A percentile compares a stretch with the other conserved stretches of the same genome.
phyloP scores from a whole-genome alignment of 345 rosid genomes.

The Lepidium aucheri region DNA sequence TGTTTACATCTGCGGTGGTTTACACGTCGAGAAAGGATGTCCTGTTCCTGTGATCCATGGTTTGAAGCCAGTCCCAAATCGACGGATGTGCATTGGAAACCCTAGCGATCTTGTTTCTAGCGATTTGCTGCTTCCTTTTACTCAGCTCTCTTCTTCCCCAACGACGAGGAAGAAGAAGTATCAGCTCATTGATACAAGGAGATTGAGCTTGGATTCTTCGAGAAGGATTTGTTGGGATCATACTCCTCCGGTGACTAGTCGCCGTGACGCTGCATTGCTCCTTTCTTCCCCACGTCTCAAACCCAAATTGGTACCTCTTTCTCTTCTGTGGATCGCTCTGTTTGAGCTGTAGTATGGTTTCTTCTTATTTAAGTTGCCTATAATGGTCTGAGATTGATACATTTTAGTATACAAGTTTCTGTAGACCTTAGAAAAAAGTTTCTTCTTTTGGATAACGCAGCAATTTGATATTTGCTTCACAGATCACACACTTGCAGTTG shows the following conservation, averaged over 20 bases:
- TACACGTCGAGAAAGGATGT: conserved; percentile 31
- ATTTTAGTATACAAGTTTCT: not conserved
- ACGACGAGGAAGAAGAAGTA: not conserved
- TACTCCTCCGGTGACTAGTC: conserved; percentile 15
- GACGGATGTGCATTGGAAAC: conserved; percentile 37
- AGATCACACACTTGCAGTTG: not conserved
- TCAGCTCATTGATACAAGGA: conserved; percentile 25
- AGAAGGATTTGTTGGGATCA: conserved; percentile 43
- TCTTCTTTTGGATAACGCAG: not conserved
- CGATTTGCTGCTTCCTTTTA: conserved; percentile 24
- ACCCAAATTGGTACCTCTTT: conserved; percentile 11
- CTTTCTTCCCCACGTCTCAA: conserved; percentile 23
- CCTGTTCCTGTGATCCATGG: conserved; percentile 46
- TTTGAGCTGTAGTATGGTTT: not conserved
- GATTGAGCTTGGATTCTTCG: conserved; percentile 43
- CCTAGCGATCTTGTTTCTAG: conserved; percentile 39
- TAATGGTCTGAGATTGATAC: not conserved
- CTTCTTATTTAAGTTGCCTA: not conserved
- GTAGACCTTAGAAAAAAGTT: not conserved
- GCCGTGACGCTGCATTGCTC: conserved; percentile 14
- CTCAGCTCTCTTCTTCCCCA: not conserved
- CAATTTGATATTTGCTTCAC: not conserved
- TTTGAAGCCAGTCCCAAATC: conserved; percentile 34
- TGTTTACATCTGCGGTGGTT: conserved; percentile 33
- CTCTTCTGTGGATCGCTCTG: not conserved